These are phyloP conservation scores for Dalbergia cultrata DNA, from an alignment of 306 rosid species.

Conservation along the genomic window DNA sequence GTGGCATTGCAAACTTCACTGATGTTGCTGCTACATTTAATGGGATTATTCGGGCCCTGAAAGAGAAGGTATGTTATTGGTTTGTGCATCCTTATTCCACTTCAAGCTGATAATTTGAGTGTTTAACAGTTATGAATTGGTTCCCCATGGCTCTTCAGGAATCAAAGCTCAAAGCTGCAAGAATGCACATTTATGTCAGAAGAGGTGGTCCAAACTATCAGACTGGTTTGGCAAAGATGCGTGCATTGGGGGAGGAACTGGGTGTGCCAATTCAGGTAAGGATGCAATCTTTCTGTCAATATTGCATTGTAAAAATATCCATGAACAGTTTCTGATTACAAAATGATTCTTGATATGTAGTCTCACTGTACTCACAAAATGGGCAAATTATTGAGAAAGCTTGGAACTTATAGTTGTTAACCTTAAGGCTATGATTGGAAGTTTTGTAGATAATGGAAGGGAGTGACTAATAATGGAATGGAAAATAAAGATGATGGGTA, in stretches of 20 bases:
- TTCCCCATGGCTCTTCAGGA: slow-evolving; percentile 56
- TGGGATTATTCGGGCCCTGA: slow-evolving; percentile 80
- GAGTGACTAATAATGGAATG: no score
- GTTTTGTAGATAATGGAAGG: no score
- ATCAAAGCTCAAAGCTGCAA: slow-evolving; percentile 78
- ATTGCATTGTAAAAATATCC: slow-evolving; percentile 18
- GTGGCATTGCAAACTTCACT: slow-evolving; percentile 93
- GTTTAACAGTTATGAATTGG: slow-evolving; percentile 11
- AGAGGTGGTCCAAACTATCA: slow-evolving; percentile 95
- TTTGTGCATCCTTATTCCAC: slow-evolving; percentile 21
- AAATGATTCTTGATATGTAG: not conserved
- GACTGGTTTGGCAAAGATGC: slow-evolving; percentile 84
- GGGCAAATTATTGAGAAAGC: slow-evolving; percentile 14
- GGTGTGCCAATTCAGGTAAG: slow-evolving; percentile 85
- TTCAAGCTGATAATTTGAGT: slow-evolving; percentile 24
- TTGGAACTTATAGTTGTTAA: slow-evolving; percentile 9
- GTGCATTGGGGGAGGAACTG: slow-evolving; percentile 76
- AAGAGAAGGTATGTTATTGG: slow-evolving; percentile 67
- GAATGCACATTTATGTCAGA: slow-evolving; percentile 83
- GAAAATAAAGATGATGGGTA: no score
- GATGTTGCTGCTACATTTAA: slow-evolving; percentile 90
- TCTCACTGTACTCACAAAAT: slow-evolving; percentile 6
- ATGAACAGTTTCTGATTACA: not conserved
- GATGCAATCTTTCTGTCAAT: slow-evolving; percentile 28
- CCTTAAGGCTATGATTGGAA: not conserved